Evolutionary conservation across 2,329 filamentous ascomycete species (phyloP), one percentile per base, ranked within the genome.

Genomic region (Knufia fluminis): DNA sequence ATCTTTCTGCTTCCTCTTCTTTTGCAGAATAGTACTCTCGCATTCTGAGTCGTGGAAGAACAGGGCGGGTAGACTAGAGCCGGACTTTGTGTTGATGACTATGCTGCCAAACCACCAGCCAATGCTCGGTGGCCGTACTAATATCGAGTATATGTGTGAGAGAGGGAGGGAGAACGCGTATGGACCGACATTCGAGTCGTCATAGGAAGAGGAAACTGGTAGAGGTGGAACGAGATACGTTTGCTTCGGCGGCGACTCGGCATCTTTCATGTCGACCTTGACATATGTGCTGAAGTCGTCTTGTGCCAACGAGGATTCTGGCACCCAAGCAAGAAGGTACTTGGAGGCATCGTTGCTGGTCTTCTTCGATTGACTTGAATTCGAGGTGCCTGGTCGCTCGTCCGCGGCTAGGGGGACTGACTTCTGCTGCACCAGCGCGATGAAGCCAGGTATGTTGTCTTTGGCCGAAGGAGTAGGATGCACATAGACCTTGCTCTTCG

Each of bases 21-120:
- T 88, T 67, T 97, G 91, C 49, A 94, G 69, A 19, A 97, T 94
- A 0, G 92, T 98, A 47, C 86, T 94, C 68, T 95, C 86, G 62
- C 92, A 98, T 70, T 98, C 92, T 54, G 82, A 89, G 62, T 98
- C 92, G 65, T 98, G 92, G 69, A 98, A 98, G 70, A 98, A 98
- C 1, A 98, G 72, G 0, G 92, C 89, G 0, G 92, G 92, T 58
- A 97, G 95, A 64, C 86, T 92, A 64, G 97, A 90, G 2, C 94
- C 94, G 0, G 85, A 82, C 10, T 86, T 76, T 1, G 86, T 88
- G 64, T 98, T 98, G 70, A 98, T 87, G 50, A 98, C 84, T 23
- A 98, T 70, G 55, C 89, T 95, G 28, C 92, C 92, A 65, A 94
- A 96, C 92, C 92, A 98, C 94, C 92, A 98, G 14, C 92, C 94